Conservation (phyloP, 768 basidiomycete species). For the Arthromyces matolae region DNA sequence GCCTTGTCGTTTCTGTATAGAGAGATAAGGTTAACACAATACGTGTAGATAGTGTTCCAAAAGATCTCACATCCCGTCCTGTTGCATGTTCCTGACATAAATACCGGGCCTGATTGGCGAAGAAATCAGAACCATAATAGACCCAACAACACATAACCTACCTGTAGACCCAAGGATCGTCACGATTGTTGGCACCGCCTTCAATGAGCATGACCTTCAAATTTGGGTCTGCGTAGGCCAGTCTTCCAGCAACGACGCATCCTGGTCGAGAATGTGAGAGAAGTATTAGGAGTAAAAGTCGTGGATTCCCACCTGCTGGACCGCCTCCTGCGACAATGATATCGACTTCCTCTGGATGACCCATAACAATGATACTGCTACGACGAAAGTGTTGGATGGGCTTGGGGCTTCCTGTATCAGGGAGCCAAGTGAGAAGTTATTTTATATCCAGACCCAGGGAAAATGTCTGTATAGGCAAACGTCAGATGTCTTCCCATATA, state of each 20-base stretch:
- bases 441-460: background rate
- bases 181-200: constrained; percentile 68
- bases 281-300: too few species aligned
- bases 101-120: constrained; percentile 51
- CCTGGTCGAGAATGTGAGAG: constrained; percentile 28
- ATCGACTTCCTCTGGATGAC: constrained; percentile 69
- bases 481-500: constrained; percentile 5
- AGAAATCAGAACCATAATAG: background rate
- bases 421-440: background rate
- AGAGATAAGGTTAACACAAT: background rate
- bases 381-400: background rate
- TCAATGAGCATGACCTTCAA: constrained; percentile 76
- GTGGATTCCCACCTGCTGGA: constrained; percentile 50
- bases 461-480: background rate
- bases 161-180: constrained; percentile 75
- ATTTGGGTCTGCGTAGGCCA: constrained; percentile 69
- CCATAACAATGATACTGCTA: constrained; percentile 24
- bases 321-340: constrained; percentile 68
- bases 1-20: constrained; percentile 63
- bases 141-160: constrained; percentile 6
- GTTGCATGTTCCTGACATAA: constrained; percentile 69
- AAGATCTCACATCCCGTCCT: constrained; percentile 50
- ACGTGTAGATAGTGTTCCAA: background rate
- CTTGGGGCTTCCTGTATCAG: background rate
- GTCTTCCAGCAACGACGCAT: constrained; percentile 64